Base-by-base conservation (phyloP, 768 basidiomycete species). In the Gymnopilus junonius region DNA sequence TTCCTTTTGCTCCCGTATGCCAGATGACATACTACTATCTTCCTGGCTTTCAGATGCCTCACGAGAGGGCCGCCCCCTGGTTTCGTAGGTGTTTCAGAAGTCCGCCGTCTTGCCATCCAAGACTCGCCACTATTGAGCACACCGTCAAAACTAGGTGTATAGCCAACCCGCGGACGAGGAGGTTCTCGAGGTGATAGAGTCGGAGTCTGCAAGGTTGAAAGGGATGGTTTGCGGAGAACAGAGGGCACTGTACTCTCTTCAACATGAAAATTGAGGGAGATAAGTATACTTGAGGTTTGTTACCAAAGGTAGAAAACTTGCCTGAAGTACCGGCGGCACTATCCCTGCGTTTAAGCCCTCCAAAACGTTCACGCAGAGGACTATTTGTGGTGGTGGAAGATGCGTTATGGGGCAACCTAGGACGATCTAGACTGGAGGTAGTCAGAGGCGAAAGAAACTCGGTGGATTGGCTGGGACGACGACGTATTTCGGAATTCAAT, bases 401-500 rank as follows among this genome's bases (percentile, higher is more conserved):
- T 54, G 74, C 78, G 64, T 77, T 75, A 71, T 88, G 85, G 65
- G 76, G 79, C 56, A 85, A 70, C 69, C 91, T 85, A 46, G 85
- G 80, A 66, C 91, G 80, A 55, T 92, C 91, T 12, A 79, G 73
- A 34, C 78, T 75, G 31, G 85, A 79, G 2, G 83, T 83, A 63
- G 81, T 78, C 58, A 89, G 76, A 25, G 89, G 82, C 14, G 87
- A 87, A 64, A 90, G 80, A 67, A 85, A 83, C 77, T 94, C 92
- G 57, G 80, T 86, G 53, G 92, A 91, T 76, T 92, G 92, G 55
- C 72, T 73, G 5, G 72, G 69, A 66, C 94, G 92, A 67, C 90
- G 87, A 76, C 93, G 93, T 72, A 91, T 82, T 70, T 94, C 92
- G 62, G 94, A 94, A 79, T 95, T 95, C 68, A 95, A 82, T 59